A percentile compares a stretch with the other conserved stretches of the same genome.
Evolutionary conservation across 371 early-diverging fungal genomes (phyloP).

Genomic region (Phascolomyces articulosus): DNA sequence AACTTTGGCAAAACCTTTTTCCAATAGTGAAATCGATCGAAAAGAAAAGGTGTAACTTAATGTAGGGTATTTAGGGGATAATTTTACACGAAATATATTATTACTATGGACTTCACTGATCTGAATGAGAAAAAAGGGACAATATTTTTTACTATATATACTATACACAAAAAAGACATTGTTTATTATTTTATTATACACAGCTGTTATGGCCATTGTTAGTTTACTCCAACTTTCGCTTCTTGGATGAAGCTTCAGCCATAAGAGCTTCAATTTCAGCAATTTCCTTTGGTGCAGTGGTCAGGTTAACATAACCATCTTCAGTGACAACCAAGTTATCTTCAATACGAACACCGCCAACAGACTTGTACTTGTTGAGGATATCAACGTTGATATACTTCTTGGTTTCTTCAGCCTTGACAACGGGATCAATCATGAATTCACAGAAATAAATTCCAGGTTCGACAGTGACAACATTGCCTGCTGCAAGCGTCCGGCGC

Average conservation of each 20-base stretch:
- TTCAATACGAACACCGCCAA: conserved; percentile 95
- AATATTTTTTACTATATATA: background rate
- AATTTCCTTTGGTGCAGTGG: conserved; percentile 76
- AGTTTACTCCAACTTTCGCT: conserved; percentile 7
- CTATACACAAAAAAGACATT: background rate
- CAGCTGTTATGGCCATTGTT: too few species aligned
- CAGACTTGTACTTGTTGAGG: conserved; percentile 68
- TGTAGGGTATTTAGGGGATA: too few species aligned
- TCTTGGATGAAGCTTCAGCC: conserved; percentile 4
- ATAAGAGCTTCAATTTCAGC: conserved; percentile 69
- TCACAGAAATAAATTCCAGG: conserved; percentile 83
- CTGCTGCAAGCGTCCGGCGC: conserved; percentile 76
- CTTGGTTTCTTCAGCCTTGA: conserved; percentile 56
- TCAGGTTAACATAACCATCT: conserved; percentile 72
- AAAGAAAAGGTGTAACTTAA: too few species aligned
- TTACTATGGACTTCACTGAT: too few species aligned
- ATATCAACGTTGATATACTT: conserved; percentile 74
- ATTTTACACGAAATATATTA: too few species aligned
- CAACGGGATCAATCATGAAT: conserved; percentile 59
- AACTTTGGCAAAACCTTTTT: conserved; percentile 1
- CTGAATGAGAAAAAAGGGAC: too few species aligned
- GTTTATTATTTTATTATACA: background rate
- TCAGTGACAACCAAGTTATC: conserved; percentile 84
- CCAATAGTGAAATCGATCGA: too few species aligned
- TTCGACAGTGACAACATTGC: conserved; percentile 93